Evolutionary conservation across 192 early-diverging fungal genomes (phyloP).

Genomic region (Coemansia sp.): DNA sequence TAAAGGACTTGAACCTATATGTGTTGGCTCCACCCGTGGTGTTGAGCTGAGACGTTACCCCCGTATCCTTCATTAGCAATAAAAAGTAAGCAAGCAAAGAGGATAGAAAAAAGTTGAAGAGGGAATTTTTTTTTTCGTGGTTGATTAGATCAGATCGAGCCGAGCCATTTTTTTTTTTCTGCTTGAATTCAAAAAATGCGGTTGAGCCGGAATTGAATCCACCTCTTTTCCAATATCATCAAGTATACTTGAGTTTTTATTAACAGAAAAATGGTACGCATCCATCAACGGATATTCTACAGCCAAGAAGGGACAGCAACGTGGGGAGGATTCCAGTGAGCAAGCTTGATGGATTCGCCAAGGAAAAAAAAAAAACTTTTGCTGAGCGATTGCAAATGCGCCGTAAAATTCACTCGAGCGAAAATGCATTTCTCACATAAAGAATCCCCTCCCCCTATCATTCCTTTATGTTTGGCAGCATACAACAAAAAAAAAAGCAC

Average conservation of each 20-base stretch:
- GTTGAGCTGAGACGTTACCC: slow-evolving; percentile 37
- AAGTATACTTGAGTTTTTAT: slow-evolving; percentile 8
- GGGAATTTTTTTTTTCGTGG: slow-evolving; percentile 3
- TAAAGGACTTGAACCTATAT: slow-evolving; percentile 46
- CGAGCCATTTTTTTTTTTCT: slow-evolving; percentile 1
- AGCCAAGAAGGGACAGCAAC: no score
- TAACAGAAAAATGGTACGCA: slow-evolving; percentile 17
- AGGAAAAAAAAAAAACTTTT: background rate
- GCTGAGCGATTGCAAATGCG: no score
- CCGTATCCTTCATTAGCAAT: slow-evolving; percentile 29
- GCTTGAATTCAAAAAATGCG: slow-evolving; percentile 4
- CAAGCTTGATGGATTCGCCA: background rate
- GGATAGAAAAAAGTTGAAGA: background rate
- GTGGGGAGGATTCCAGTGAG: no score
- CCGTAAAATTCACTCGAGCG: no score
- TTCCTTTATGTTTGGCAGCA: no score
- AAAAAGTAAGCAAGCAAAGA: slow-evolving; percentile 1
- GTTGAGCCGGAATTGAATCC: slow-evolving; percentile 5
- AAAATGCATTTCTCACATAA: no score
- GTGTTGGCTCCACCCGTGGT: slow-evolving; percentile 44
- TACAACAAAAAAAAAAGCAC: no score
- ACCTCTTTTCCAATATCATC: slow-evolving; percentile 11
- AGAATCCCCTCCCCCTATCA: no score
- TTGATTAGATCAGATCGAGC: no score
- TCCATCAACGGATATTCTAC: slow-evolving; percentile 3